Evolutionary conservation across 2,329 filamentous ascomycete genomes (phyloP), one percentile per base, ranked within the genome.

Genomic region (Claviceps quebecensis): DNA sequence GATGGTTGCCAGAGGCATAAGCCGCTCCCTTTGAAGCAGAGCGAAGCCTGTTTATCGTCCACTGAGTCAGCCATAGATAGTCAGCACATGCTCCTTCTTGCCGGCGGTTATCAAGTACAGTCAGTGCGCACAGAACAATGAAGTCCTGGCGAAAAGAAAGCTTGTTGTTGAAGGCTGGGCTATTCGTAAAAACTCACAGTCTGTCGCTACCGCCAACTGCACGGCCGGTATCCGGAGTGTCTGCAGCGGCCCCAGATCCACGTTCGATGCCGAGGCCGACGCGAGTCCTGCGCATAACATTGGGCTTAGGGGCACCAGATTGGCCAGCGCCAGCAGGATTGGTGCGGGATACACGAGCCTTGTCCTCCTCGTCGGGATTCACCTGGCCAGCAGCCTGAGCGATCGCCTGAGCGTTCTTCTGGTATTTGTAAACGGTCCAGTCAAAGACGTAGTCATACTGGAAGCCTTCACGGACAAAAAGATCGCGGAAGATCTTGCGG

Each of bases 381-480:
- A 72, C 72, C 63, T 80, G 74, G 59, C 78, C 83, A 58, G 82
- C 83, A 60, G 86, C 86, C 69, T 91, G 84, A 60, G 87, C 87
- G 68, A 95, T 95, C 64, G 52, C 89, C 73, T 94, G 87, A 51
- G 90, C 90, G 63, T 96, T 97, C 84, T 96, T 96, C 80, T 96
- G 90, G 78, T 97, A 96, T 77, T 97, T 97, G 82, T 96, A 97
- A 64, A 97, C 93, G 54, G 93, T 98, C 93, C 93, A 98, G 74
- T 98, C 93, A 64, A 98, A 98, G 62, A 98, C 93, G 63, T 98
- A 97, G 72, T 98, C 93, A 71, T 98, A 97, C 75, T 98, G 93
- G 83, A 97, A 98, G 52, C 91, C 93, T 72, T 97, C 93, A 56
- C 93, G 89, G 60, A 98, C 93, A 65, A 98, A 98, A 54, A 98